phyloP scores from a whole-genome alignment of 768 basidiomycete species.

The Lentinula boryana region DNA sequence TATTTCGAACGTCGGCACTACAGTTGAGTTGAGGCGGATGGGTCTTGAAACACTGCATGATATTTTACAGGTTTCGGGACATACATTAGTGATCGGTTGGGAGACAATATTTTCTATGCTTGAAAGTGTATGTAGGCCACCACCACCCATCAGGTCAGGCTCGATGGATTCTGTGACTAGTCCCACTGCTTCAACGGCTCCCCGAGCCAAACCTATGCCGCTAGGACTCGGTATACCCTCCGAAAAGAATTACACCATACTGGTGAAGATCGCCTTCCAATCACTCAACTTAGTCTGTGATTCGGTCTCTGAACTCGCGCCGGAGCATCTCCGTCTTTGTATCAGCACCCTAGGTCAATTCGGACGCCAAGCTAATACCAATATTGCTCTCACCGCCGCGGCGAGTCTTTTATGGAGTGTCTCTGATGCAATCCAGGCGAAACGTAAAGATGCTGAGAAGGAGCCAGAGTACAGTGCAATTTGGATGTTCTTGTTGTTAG shows the following conservation, averaged over 20 bases:
- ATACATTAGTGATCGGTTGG: conserved; percentile 92
- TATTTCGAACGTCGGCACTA: conserved; percentile 33
- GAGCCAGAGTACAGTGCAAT: conserved; percentile 74
- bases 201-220: conserved; percentile 32
- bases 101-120: conserved; percentile 90
- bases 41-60: conserved; percentile 86
- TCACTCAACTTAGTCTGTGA: conserved; percentile 93
- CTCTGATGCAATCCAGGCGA: conserved; percentile 89
- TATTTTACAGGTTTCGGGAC: conserved; percentile 87
- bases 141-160: conserved; percentile 25
- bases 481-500: conserved; percentile 91
- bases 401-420: conserved; percentile 94
- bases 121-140: conserved; percentile 74
- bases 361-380: conserved; percentile 84
- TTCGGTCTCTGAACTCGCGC: conserved; percentile 75
- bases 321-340: conserved; percentile 78
- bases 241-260: conserved; percentile 64
- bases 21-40: conserved; percentile 79
- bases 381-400: conserved; percentile 91
- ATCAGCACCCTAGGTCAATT: conserved; percentile 90
- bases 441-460: conserved; percentile 56
- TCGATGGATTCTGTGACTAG: conserved; percentile 36
- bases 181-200: conserved; percentile 15
- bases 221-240: conserved; percentile 50
- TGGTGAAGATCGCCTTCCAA: conserved; percentile 92